phyloP scores from a whole-genome alignment of 1,284 basidiomycete genomes.

The Ustilago lituana region DNA sequence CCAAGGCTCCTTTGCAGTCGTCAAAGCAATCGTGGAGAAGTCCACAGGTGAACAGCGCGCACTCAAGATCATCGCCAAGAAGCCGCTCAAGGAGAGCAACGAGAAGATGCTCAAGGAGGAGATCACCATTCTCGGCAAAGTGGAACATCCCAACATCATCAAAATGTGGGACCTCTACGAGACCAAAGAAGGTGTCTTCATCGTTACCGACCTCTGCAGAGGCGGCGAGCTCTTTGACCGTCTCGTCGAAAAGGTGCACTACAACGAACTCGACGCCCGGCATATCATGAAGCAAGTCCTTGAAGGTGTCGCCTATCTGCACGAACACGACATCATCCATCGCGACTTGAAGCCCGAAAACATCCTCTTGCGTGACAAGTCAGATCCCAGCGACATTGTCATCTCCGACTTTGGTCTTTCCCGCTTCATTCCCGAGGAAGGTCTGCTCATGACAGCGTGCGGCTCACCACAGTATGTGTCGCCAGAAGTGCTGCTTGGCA shows the following conservation, averaged over 20 bases:
- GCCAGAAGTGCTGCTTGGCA: constrained; percentile 65
- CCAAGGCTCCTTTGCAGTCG: constrained; percentile 64
- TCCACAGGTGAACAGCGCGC: constrained; percentile 57
- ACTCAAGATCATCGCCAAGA: constrained; percentile 66
- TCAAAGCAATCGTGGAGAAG: constrained; percentile 53
- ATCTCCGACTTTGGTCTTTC: constrained; percentile 67
- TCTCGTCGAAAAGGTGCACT: constrained; percentile 61
- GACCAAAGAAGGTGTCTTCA: constrained; percentile 65
- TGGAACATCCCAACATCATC: constrained; percentile 64
- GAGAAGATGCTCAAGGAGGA: constrained; percentile 64
- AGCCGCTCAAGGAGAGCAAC: constrained; percentile 61
- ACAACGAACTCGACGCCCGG: constrained; percentile 64
- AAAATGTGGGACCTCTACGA: constrained; percentile 66
- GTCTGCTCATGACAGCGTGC: constrained; percentile 64
- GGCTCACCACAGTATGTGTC: constrained; percentile 66
- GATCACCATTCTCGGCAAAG: constrained; percentile 61
- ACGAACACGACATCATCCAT: constrained; percentile 64
- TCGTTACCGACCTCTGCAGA: constrained; percentile 64
- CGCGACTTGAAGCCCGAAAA: constrained; percentile 67
- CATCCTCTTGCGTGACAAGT: constrained; percentile 58
- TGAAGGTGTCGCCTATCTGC: constrained; percentile 62
- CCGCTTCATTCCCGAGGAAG: constrained; percentile 61
- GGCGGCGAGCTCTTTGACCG: constrained; percentile 66
- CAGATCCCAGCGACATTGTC: constrained; percentile 57
- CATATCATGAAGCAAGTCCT: constrained; percentile 63